phyloP scores from a whole-genome alignment of 2,329 filamentous ascomycete species.

The Nemania sp. region DNA sequence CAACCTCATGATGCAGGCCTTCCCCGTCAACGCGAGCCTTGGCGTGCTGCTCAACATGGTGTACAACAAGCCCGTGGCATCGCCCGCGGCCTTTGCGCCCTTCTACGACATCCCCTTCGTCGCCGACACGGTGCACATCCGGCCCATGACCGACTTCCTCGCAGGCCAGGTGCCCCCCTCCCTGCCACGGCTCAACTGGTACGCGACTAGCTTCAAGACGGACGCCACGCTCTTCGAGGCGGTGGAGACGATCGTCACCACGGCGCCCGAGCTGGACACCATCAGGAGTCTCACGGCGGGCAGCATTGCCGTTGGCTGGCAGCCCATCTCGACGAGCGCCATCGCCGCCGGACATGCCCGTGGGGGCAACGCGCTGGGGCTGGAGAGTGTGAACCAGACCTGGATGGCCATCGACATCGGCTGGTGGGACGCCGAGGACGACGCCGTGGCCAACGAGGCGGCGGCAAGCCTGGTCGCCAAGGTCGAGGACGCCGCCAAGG shows the following conservation, averaged over 20 bases:
- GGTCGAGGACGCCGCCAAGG: conserved; percentile 29
- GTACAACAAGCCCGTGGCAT: conserved; percentile 38
- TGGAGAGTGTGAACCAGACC: conserved; percentile 37
- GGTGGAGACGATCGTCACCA: conserved; percentile 32
- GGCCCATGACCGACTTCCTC: conserved; percentile 32
- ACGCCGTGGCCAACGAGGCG: conserved; percentile 29
- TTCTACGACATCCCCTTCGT: conserved; percentile 36
- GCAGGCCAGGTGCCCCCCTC: conserved; percentile 27
- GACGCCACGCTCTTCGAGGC: conserved; percentile 32
- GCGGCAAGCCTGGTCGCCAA: conserved; percentile 30
- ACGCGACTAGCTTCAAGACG: conserved; percentile 37
- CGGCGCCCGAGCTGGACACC: conserved; percentile 34
- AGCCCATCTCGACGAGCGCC: conserved; percentile 40
- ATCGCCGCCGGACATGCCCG: conserved; percentile 33
- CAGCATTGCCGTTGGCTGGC: conserved; percentile 39
- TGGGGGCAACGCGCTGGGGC: conserved; percentile 40
- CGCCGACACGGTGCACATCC: conserved; percentile 35
- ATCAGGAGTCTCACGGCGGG: conserved; percentile 35
- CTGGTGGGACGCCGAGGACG: conserved; percentile 36
- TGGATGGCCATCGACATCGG: conserved; percentile 38
- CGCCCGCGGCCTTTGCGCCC: conserved; percentile 35
- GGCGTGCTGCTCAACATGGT: conserved; percentile 37
- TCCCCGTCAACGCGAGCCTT: conserved; percentile 36
- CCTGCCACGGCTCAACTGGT: conserved; percentile 38
- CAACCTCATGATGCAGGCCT: conserved; percentile 39